Evolutionary conservation across 306 rosid genomes (phyloP).

Genomic region (Purshia tridentata): DNA sequence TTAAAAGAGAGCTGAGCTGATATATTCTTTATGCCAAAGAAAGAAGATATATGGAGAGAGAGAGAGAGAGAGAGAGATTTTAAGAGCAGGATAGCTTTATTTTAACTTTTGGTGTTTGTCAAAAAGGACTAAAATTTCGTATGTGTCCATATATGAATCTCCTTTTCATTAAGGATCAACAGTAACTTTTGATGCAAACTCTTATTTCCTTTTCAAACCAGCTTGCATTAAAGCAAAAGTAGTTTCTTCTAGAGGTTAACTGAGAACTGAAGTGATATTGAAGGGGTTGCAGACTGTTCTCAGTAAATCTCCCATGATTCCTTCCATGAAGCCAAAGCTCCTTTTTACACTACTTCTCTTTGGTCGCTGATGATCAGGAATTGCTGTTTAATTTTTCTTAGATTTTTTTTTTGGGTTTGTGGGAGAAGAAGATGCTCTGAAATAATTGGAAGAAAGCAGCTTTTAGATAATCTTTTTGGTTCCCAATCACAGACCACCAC

Average conservation of each 20-base stretch:
- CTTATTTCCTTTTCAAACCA: slow-evolving; percentile 31
- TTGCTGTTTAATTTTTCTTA: slow-evolving; percentile 17
- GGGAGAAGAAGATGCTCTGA: slow-evolving; percentile 63
- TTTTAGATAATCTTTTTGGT: slow-evolving; percentile 61
- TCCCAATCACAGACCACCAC: slow-evolving; percentile 72
- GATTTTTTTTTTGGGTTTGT: slow-evolving; percentile 4
- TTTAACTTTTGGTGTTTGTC: slow-evolving; percentile 42
- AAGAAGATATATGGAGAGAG: too few species aligned
- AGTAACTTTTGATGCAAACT: slow-evolving; percentile 48
- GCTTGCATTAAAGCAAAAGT: slow-evolving; percentile 5
- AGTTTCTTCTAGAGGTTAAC: slow-evolving; percentile 21
- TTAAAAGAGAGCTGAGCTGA: slow-evolving; percentile 6
- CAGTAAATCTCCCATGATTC: slow-evolving; percentile 1
- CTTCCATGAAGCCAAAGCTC: slow-evolving; percentile 35
- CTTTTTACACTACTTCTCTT: background rate
- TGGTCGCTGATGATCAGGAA: slow-evolving; percentile 21
- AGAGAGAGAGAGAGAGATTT: background rate
- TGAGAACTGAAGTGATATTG: slow-evolving; percentile 30
- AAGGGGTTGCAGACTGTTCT: slow-evolving; percentile 43
- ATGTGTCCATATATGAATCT: slow-evolving; percentile 32
- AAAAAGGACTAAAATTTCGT: slow-evolving; percentile 32
- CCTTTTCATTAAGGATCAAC: slow-evolving; percentile 32
- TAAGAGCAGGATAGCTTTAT: slow-evolving; percentile 23
- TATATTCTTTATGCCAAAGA: slow-evolving; percentile 17
- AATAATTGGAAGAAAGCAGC: slow-evolving; percentile 63